Evolutionary conservation across 768 basidiomycete genomes (phyloP), one percentile per base, ranked within the genome.

Genomic region (Psilocybe sp.): DNA sequence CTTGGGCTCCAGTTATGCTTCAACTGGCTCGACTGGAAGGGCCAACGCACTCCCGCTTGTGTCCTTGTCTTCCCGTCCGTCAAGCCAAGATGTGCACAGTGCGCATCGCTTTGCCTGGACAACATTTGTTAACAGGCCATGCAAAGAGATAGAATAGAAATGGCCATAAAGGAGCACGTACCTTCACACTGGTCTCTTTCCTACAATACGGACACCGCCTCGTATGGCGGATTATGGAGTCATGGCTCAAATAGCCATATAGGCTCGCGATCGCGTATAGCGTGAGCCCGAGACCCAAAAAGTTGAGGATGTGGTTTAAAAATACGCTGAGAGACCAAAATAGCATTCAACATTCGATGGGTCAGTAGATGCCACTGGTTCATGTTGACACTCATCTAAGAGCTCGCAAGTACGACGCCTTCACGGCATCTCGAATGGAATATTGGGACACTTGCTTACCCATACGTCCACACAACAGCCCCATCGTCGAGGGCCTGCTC

Each of bases 21-120:
- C 23, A 28, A 7, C 23, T 28, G 23, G 7, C 23, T 28, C 23
- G 4, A 28, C 23, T 28, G 23, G 23, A 3, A 7, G 23, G 7
- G 23, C 23, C 3, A 28, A 7, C 23, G 23, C 23, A 28, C 23
- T 28, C 4, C 23, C 60, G 47, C 53, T 62, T 5, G 59, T 62
- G 50, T 67, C 66, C 14, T 51, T 58, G 11, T 74, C 73, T 50
- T 74, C 73, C 31, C 73, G 61, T 4, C 73, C 72, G 51, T 76
- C 73, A 7, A 66, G 59, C 74, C 73, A 76, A 15, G 66, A 67
- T 5, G 70, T 71, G 46, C 74, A 76, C 58, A 73, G 66, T n/a
- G 70, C 65, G 42, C 69, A 72, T 19, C 72, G 55, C 43, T 60
- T 64, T 0, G 72, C 71, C 72, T 74, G 36, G 1, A 35, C 15